A percentile compares a stretch with the other conserved stretches of the same genome.
Conservation (phyloP, 2,329 filamentous ascomycete genomes). For the Aulographum hederae region DNA sequence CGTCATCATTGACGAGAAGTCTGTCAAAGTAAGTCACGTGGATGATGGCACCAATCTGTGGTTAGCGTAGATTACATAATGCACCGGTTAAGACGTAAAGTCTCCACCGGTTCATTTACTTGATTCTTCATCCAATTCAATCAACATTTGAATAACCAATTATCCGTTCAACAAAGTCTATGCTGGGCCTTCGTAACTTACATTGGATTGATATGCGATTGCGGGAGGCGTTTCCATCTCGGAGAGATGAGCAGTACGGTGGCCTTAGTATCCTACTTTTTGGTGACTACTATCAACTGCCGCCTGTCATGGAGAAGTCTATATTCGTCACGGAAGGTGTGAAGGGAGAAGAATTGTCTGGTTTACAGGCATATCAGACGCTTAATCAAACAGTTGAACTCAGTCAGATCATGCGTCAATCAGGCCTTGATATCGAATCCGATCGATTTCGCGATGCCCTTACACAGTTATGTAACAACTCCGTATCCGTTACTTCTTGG, state of each 20-base stretch:
- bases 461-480: background rate
- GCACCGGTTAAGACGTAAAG: too few species aligned
- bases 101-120: too few species aligned
- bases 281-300: background rate
- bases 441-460: background rate
- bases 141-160: too few species aligned
- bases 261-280: background rate
- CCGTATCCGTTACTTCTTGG: background rate
- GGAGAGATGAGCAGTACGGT: background rate
- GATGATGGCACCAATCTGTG: too few species aligned
- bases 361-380: background rate
- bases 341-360: background rate
- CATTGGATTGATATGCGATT: background rate
- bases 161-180: too few species aligned
- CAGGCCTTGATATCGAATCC: background rate
- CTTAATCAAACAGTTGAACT: background rate
- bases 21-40: too few species aligned
- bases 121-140: too few species aligned
- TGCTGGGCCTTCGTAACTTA: background rate
- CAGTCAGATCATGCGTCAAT: background rate
- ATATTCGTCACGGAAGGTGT: background rate
- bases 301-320: background rate
- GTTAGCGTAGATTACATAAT: too few species aligned
- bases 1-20: constrained; percentile 1
- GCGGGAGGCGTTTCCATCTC: background rate